Evolutionary conservation across 441 rosid species (phyloP).

Genomic region (Sinapis alba): DNA sequence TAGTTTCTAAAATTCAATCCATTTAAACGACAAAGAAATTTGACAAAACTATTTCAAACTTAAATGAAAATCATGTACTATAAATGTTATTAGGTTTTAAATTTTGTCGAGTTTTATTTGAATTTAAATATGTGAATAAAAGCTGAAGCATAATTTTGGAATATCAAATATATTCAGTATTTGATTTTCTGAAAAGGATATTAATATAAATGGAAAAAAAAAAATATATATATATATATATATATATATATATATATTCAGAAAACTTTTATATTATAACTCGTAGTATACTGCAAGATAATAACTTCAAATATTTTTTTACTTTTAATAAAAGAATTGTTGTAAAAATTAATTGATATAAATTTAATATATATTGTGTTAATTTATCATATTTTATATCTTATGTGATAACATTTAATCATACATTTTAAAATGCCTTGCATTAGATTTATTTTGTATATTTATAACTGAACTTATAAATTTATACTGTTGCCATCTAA

Average conservation of each 20-base stretch:
- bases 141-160: not conserved
- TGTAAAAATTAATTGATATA: too few species aligned
- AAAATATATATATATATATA: too few species aligned
- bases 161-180: too few species aligned
- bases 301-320: too few species aligned
- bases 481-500: not conserved
- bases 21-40: not conserved
- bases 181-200: too few species aligned
- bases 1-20: not conserved
- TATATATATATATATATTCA: too few species aligned
- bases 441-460: not conserved
- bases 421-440: not conserved
- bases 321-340: not conserved
- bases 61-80: not conserved
- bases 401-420: not conserved
- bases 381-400: too few species aligned
- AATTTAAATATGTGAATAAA: not conserved
- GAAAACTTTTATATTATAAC: too few species aligned
- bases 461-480: not conserved
- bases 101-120: not conserved
- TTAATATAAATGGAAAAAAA: too few species aligned
- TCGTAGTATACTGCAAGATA: too few species aligned
- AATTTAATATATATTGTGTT: too few species aligned
- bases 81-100: not conserved
- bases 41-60: too few species aligned